Percentiles rank a stretch among this genome's conserved stretches.
phyloP scores from a whole-genome alignment of 257 asterid genomes.

The Solanum gandarillasii region DNA sequence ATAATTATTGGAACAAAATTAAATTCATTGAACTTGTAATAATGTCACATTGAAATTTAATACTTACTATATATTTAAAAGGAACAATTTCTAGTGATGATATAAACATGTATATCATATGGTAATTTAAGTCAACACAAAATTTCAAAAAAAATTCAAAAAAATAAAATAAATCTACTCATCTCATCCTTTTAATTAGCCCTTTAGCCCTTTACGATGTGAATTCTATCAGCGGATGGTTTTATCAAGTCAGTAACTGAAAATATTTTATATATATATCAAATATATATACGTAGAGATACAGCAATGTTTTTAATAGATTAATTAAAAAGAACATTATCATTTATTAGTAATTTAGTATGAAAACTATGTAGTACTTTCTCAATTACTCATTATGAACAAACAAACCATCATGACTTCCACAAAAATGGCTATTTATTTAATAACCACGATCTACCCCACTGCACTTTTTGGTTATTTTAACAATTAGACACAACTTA shows the following conservation, averaged over 20 bases:
- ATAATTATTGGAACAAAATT: not conserved
- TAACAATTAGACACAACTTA: not conserved
- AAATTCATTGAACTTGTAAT: not conserved
- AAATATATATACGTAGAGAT: slow-evolving; percentile 7
- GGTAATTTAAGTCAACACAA: not conserved
- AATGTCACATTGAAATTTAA: not conserved
- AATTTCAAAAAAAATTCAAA: too few species aligned
- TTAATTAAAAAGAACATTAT: slow-evolving; percentile 16
- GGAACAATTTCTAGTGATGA: not conserved
- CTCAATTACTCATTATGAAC: slow-evolving; percentile 6
- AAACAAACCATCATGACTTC: slow-evolving; percentile 19
- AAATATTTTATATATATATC: too few species aligned
- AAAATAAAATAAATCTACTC: too few species aligned
- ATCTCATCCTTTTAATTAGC: too few species aligned
- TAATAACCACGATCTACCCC: not conserved
- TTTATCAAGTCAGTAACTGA: too few species aligned
- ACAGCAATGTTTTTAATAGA: slow-evolving; percentile 5
- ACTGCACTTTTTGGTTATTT: not conserved
- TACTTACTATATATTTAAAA: too few species aligned
- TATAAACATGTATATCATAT: not conserved
- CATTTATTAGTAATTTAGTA: not conserved
- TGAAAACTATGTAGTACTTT: slow-evolving; percentile 13
- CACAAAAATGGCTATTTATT: slow-evolving; percentile 9
- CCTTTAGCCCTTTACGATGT: too few species aligned
- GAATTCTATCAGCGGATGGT: too few species aligned